Evolutionary conservation across 1,284 basidiomycete species (phyloP).

Genomic region (Boletus semigastroideus): DNA sequence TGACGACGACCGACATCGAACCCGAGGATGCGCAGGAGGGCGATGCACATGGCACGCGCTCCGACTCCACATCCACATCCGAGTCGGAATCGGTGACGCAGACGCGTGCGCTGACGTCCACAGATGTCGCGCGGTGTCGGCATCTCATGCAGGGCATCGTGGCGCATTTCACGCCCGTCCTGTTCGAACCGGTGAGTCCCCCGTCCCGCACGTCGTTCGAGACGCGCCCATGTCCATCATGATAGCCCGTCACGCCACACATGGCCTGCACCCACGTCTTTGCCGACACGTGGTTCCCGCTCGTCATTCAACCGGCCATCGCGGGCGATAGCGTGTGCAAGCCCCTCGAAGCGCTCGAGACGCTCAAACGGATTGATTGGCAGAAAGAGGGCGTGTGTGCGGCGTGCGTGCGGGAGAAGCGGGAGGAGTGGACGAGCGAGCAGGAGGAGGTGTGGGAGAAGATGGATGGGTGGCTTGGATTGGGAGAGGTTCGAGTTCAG

Average conservation of each 20-base stretch:
- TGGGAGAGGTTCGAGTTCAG: constrained; percentile 30
- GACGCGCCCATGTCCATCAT: no score
- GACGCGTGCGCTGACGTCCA: constrained; percentile 19
- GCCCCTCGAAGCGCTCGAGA: constrained; percentile 65
- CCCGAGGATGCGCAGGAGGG: no score
- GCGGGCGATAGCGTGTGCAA: constrained; percentile 56
- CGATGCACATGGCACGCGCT: no score
- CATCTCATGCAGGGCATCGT: constrained; percentile 52
- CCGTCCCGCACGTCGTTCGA: no score
- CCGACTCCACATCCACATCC: no score
- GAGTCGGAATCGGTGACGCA: constrained; percentile 9
- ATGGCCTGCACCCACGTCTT: constrained; percentile 71
- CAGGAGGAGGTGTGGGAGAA: constrained; percentile 57
- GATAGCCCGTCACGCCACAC: constrained; percentile 56
- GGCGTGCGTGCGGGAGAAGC: constrained; percentile 57
- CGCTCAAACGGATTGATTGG: constrained; percentile 61
- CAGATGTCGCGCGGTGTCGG: constrained; percentile 37
- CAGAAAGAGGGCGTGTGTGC: constrained; percentile 52
- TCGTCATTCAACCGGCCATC: constrained; percentile 64
- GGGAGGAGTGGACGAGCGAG: constrained; percentile 63
- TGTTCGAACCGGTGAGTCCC: constrained; percentile 63
- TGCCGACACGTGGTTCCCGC: constrained; percentile 66
- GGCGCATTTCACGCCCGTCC: constrained; percentile 63
- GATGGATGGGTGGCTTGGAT: constrained; percentile 64
- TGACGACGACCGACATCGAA: constrained; percentile 55